Evolutionary conservation across 2,329 filamentous ascomycete species (phyloP), one percentile per base, ranked within the genome.

Genomic region (Trichoderma polysporum): DNA sequence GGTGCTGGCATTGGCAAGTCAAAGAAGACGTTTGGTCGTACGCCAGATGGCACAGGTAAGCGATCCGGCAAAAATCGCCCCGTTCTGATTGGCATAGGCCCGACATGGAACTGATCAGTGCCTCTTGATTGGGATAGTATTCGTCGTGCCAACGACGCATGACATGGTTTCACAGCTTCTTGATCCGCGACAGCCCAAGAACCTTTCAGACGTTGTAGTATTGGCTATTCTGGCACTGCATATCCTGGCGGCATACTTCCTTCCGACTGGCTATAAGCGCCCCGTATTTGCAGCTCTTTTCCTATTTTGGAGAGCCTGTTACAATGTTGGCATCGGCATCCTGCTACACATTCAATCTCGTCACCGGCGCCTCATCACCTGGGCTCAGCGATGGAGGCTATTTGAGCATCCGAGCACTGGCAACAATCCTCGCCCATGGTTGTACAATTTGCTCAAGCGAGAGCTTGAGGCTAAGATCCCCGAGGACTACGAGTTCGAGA

Each of bases 131-230:
- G 25, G 13, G 6, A 56, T 75, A 98, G 95, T 97, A 74, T 99
- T 99, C 77, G 91, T 93, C 67, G 95, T 99, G 64, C 95, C 95
- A 56, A 90, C 93, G 69, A 99, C 95, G 66, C 93, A 97, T 84
- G 95, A 99, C 81, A 98, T 99, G 95, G 94, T 99, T 73, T 97
- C 94, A 60, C 95, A 98, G 81, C 86, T 99, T 65, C 88, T 99
- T 73, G 95, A 96, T 74, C 95, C 95, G 60, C 91, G 91, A 71
- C 91, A 98, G 77, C 93, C 95, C 62, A 99, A 99, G 84, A 98
- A 98, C 77, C 78, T 96, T 45, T 95, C 93, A 69, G 95, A 99
- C 79, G 80, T 88, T 67, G 76, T 91, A 68, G 93, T 99, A 70
- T 84, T 99, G 66, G 84, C 85, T 54, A 90, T 97, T 68, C 85